Evolutionary conservation across 140 eudicot species (phyloP).

Genomic region (Erigeron philadelphicus): DNA sequence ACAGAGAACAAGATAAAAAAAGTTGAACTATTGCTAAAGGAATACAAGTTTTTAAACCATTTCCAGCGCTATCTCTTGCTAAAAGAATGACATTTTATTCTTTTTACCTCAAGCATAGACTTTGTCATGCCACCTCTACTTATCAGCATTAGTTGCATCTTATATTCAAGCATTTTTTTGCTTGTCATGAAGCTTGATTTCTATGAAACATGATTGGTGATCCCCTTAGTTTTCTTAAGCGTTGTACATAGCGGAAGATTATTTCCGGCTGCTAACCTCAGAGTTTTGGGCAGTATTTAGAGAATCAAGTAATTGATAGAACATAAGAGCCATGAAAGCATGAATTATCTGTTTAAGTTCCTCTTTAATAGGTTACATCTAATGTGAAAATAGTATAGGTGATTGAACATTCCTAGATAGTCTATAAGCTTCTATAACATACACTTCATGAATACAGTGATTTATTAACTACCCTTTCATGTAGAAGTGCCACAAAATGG

Average conservation of each 20-base stretch:
- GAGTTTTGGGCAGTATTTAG: no score
- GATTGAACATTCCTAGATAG: background rate
- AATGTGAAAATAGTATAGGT: no score
- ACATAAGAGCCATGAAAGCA: no score
- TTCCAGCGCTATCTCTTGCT: no score
- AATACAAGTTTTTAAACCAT: no score
- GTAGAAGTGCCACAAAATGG: background rate
- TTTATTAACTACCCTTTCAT: slow-evolving; percentile 1
- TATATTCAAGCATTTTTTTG: background rate
- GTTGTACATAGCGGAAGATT: no score
- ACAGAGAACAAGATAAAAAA: no score
- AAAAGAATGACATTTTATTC: background rate
- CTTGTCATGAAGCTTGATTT: background rate
- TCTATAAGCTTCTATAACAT: background rate
- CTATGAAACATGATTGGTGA: background rate
- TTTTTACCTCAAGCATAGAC: slow-evolving; percentile 76
- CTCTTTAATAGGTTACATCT: no score
- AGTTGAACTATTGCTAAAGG: no score
- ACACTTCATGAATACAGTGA: background rate
- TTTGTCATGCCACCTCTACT: slow-evolving; percentile 17
- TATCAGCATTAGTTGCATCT: slow-evolving; percentile 1
- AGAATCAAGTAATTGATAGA: no score
- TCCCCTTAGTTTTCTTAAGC: background rate
- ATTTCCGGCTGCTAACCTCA: no score
- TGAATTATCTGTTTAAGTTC: no score